Conservation (phyloP, 192 early-diverging fungal species). For the Phycomyces nitens region DNA sequence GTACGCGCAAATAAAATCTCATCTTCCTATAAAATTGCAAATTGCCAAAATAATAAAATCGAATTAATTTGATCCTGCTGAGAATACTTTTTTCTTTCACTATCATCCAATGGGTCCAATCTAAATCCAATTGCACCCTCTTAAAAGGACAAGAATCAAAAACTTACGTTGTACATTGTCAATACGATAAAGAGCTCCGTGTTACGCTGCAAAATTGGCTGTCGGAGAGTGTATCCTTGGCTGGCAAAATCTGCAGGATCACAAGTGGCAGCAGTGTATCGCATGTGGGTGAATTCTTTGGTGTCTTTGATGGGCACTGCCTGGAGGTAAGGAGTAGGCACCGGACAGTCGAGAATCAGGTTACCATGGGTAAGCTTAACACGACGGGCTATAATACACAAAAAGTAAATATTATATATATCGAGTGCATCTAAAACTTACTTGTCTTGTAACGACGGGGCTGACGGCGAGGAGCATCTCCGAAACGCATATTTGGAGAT, state of each 20-base stretch:
- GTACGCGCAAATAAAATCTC: slow-evolving; percentile 72
- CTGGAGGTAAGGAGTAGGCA: slow-evolving; percentile 51
- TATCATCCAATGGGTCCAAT: not conserved
- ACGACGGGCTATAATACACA: slow-evolving; percentile 13
- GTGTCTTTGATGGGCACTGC: slow-evolving; percentile 42
- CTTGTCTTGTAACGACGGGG: slow-evolving; percentile 51
- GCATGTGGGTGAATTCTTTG: slow-evolving; percentile 72
- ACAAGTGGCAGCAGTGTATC: slow-evolving; percentile 72
- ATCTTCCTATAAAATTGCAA: slow-evolving; percentile 62
- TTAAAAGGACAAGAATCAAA: not conserved
- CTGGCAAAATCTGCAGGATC: slow-evolving; percentile 56
- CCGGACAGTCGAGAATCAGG: slow-evolving; percentile 68
- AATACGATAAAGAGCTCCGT: slow-evolving; percentile 81
- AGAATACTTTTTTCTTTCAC: too few relatives aligned
- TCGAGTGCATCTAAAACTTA: slow-evolving; percentile 12
- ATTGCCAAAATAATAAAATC: slow-evolving; percentile 27
- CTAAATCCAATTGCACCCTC: not conserved
- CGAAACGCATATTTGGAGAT: slow-evolving; percentile 34
- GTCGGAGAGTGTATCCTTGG: slow-evolving; percentile 62
- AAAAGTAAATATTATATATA: not conserved
- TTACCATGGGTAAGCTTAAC: slow-evolving; percentile 66
- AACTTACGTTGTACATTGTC: slow-evolving; percentile 67
- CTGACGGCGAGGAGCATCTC: slow-evolving; percentile 42
- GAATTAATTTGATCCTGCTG: too few relatives aligned
- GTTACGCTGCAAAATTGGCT: slow-evolving; percentile 55